phyloP scores from a whole-genome alignment of 164 flowering plant genomes.

The Umbilicus rupestris region DNA sequence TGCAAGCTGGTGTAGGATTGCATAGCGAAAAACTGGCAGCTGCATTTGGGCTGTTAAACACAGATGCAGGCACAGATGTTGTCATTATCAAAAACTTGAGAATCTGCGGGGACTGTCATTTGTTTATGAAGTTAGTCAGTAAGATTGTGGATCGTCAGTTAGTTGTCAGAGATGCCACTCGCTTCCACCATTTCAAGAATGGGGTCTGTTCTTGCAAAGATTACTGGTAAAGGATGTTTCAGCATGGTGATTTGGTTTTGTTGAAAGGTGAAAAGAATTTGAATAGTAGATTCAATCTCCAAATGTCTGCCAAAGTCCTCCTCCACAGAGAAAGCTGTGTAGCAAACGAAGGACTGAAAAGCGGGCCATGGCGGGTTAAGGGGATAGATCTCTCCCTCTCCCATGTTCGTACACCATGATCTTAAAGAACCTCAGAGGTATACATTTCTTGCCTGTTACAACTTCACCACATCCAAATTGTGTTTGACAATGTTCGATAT shows the following conservation, averaged over 20 bases:
- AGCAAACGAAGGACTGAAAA: neutral
- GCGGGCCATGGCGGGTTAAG: neutral
- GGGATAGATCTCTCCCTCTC: neutral
- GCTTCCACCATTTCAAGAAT: conserved; percentile 74
- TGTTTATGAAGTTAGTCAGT: conserved; percentile 62
- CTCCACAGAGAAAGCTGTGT: neutral
- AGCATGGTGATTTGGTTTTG: neutral
- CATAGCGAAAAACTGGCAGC: conserved; percentile 86
- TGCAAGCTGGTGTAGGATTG: conserved; percentile 21
- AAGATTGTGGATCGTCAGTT: conserved; percentile 50
- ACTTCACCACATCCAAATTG: neutral
- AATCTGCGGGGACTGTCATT: conserved; percentile 69
- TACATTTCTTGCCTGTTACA: neutral
- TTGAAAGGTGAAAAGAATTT: neutral
- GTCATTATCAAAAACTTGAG: conserved; percentile 79
- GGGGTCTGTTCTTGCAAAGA: conserved; percentile 88
- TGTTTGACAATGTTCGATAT: neutral
- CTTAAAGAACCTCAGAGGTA: neutral
- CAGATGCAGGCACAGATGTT: conserved; percentile 42
- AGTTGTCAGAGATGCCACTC: conserved; percentile 71
- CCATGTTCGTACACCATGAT: neutral
- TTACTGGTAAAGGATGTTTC: conserved; percentile 41
- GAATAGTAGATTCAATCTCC: neutral
- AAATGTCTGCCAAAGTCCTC: neutral
- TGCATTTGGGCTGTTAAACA: conserved; percentile 60